These are phyloP conservation scores for Raffaelea arxii DNA, from an alignment of 2,329 filamentous ascomycete species.

Conservation along the genomic window DNA sequence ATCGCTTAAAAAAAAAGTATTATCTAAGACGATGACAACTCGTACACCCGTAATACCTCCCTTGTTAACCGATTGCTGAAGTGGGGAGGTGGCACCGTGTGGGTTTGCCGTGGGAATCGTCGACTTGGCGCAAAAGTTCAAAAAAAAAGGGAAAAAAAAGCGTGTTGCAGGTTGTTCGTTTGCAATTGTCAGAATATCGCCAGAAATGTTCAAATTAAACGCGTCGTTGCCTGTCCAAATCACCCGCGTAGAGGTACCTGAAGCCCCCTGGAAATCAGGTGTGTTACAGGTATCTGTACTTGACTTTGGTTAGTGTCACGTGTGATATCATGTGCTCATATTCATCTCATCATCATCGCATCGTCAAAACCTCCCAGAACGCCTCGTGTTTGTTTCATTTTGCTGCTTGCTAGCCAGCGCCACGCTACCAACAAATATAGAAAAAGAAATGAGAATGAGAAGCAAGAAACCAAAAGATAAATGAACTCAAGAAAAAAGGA, in stretches of 20 bases:
- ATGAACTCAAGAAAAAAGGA: constrained; percentile 4
- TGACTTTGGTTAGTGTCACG: too few relatives aligned
- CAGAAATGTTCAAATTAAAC: not conserved
- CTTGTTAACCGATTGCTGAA: too few relatives aligned
- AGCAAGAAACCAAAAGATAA: constrained; percentile 1
- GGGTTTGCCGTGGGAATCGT: not conserved
- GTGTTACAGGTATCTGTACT: too few relatives aligned
- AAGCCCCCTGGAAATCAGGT: too few relatives aligned
- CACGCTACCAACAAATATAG: constrained; percentile 10
- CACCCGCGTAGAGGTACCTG: too few relatives aligned
- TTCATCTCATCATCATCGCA: too few relatives aligned
- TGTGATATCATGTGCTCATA: too few relatives aligned
- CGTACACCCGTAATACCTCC: too few relatives aligned
- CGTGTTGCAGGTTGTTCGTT: not conserved
- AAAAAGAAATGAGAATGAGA: constrained; percentile 4
- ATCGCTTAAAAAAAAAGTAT: too few relatives aligned
- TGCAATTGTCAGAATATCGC: not conserved
- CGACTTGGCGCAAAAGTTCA: not conserved
- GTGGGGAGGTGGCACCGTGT: not conserved
- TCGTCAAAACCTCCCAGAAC: not conserved
- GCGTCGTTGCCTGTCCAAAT: too few relatives aligned
- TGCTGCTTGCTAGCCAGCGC: constrained; percentile 10
- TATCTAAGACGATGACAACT: too few relatives aligned
- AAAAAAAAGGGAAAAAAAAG: not conserved
- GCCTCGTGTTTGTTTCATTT: not conserved